Evolutionary conservation across 139 green algal species (phyloP).

Genomic region (Picochlorum sp.): DNA sequence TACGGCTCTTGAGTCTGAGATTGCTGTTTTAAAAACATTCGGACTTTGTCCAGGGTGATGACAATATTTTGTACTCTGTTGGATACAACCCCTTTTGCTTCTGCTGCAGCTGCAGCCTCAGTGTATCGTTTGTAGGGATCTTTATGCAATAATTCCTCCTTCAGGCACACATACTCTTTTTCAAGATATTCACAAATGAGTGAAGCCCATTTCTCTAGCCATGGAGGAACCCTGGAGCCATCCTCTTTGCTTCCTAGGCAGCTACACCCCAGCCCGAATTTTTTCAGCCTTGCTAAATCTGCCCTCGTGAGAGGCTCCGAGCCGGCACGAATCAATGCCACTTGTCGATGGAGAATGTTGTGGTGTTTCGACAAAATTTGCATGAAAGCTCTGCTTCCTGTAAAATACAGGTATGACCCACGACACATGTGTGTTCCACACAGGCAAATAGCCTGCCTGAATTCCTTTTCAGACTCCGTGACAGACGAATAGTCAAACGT

Average conservation of each 20-base stretch:
- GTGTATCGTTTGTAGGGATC: conserved; percentile 26
- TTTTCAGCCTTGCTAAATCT: conserved; percentile 31
- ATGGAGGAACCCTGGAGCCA: conserved; percentile 40
- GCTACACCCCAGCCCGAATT: conserved; percentile 35
- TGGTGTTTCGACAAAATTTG: conserved; percentile 58
- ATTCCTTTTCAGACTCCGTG: conserved; percentile 82
- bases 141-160: conserved; percentile 42
- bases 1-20: conserved; percentile 31
- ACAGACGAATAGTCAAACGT: conserved; percentile 83
- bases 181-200: conserved; percentile 64
- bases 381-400: conserved; percentile 64
- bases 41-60: conserved; percentile 85
- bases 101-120: conserved; percentile 22
- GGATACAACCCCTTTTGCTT: conserved; percentile 39
- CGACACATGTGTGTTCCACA: conserved; percentile 56
- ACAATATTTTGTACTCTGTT: conserved; percentile 77
- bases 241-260: conserved; percentile 27
- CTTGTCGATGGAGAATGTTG: conserved; percentile 70
- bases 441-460: conserved; percentile 72
- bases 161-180: conserved; percentile 55
- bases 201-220: conserved; percentile 78
- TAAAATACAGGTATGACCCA: conserved; percentile 78
- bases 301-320: conserved; percentile 20
- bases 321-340: conserved; percentile 37
- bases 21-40: conserved; percentile 43